These are phyloP conservation scores for Diplodia scrobiculata DNA, from an alignment of 2,329 filamentous ascomycete genomes.

Conservation along the genomic window DNA sequence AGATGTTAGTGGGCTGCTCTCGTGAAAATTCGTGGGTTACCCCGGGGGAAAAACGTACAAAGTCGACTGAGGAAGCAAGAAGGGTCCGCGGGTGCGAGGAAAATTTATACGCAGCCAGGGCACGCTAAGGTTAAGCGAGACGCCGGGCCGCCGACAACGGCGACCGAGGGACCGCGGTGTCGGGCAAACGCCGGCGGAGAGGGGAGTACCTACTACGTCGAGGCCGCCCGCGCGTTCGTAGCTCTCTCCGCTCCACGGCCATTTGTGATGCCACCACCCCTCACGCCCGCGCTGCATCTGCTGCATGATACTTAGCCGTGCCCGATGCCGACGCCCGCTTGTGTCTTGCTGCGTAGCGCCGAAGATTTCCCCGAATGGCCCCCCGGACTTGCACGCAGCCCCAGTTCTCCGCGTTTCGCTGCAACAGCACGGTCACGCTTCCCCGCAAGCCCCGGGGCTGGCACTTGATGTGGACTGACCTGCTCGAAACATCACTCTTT, in stretches of 20 bases:
- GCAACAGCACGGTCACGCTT: slow-evolving; percentile 7
- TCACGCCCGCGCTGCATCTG: not conserved
- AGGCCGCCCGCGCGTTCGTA: not conserved
- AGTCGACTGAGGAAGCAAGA: slow-evolving; percentile 21
- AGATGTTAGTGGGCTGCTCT: not conserved
- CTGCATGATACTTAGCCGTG: not conserved
- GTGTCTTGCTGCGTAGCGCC: slow-evolving; percentile 3
- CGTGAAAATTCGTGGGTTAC: not conserved
- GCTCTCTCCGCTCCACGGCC: not conserved
- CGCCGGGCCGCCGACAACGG: not conserved
- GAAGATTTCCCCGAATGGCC: slow-evolving; percentile 14
- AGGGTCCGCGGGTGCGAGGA: not conserved
- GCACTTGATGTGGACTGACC: slow-evolving; percentile 15
- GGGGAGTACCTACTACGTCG: not conserved
- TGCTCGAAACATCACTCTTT: not conserved
- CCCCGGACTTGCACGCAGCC: slow-evolving; percentile 13
- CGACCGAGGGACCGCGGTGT: not conserved
- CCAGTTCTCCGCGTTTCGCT: slow-evolving; percentile 23
- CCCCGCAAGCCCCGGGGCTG: slow-evolving; percentile 16
- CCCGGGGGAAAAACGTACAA: not conserved
- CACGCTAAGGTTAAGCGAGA: not conserved
- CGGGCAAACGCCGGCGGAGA: not conserved
- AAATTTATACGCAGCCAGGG: not conserved
- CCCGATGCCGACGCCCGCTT: slow-evolving; percentile 1
- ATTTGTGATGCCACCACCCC: not conserved